These are phyloP conservation scores for Didymella lethalis DNA, from an alignment of 2,329 filamentous ascomycete species.

Conservation along the genomic window DNA sequence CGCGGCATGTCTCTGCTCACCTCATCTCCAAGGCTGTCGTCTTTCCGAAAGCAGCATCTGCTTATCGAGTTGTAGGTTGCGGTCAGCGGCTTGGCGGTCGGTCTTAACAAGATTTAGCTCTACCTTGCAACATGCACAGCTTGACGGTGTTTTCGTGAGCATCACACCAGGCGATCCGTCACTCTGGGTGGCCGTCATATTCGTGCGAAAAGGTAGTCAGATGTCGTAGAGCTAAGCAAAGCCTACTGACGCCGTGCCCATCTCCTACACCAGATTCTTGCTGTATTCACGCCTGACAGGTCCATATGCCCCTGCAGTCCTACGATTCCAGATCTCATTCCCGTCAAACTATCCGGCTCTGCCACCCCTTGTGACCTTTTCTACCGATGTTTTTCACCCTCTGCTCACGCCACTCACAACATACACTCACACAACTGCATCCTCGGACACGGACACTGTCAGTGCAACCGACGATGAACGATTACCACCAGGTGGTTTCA, in stretches of 20 bases:
- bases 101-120: slow-evolving; percentile 63
- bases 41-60: slow-evolving; percentile 76
- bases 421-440: slow-evolving; percentile 85
- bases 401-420: slow-evolving; percentile 92
- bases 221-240: slow-evolving; percentile 26
- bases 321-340: slow-evolving; percentile 91
- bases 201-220: slow-evolving; percentile 80
- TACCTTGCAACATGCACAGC: slow-evolving; percentile 81
- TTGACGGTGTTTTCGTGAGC: slow-evolving; percentile 85
- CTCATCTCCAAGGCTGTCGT: slow-evolving; percentile 43
- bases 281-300: slow-evolving; percentile 63
- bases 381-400: slow-evolving; percentile 93
- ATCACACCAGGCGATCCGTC: slow-evolving; percentile 81
- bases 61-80: slow-evolving; percentile 78
- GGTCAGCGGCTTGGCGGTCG: slow-evolving; percentile 26
- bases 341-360: slow-evolving; percentile 78
- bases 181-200: slow-evolving; percentile 89
- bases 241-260: slow-evolving; percentile 19
- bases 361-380: slow-evolving; percentile 86
- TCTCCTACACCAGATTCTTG: slow-evolving; percentile 11
- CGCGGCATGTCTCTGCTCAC: slow-evolving; percentile 17
- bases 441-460: slow-evolving; percentile 76
- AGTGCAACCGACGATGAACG: slow-evolving; percentile 84
- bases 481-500: slow-evolving; percentile 88
- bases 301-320: slow-evolving; percentile 84